Evolutionary conservation across 345 rosid genomes (phyloP).

Genomic region (Rhodamnia argentea): DNA sequence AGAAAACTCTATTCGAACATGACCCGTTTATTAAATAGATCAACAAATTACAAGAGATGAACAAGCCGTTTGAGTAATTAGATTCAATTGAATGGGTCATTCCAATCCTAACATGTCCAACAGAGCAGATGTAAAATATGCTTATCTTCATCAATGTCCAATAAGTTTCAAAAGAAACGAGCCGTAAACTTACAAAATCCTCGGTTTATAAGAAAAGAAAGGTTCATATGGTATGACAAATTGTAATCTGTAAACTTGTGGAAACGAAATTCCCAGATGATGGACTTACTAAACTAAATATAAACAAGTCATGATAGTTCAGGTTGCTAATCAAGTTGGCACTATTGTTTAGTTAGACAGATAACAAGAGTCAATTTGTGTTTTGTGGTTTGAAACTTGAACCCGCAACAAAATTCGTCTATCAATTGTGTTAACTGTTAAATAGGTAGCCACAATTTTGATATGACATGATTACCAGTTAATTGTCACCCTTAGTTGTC

Average conservation of each 20-base stretch:
- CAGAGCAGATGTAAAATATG: background rate
- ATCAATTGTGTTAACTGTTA: too few relatives aligned
- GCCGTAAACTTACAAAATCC: background rate
- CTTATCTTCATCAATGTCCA: background rate
- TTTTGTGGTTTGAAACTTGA: too few relatives aligned
- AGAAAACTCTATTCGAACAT: background rate
- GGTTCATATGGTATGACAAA: background rate
- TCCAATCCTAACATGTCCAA: background rate
- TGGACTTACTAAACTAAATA: background rate
- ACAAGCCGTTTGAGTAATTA: rapidly evolving
- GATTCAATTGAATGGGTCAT: background rate
- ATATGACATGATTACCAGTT: too few relatives aligned
- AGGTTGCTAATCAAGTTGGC: too few relatives aligned
- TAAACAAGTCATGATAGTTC: too few relatives aligned
- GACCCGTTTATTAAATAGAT: background rate
- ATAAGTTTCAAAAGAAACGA: background rate
- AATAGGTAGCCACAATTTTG: too few relatives aligned
- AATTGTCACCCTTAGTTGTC: too few relatives aligned
- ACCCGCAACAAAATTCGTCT: too few relatives aligned
- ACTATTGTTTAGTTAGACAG: too few relatives aligned
- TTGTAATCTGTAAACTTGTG: background rate
- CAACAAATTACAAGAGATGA: background rate
- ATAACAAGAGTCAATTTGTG: too few relatives aligned
- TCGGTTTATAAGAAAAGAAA: background rate
- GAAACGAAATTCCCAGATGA: background rate